Conservation (phyloP, 768 basidiomycete genomes). For the Cyclocybe cylindracea region DNA sequence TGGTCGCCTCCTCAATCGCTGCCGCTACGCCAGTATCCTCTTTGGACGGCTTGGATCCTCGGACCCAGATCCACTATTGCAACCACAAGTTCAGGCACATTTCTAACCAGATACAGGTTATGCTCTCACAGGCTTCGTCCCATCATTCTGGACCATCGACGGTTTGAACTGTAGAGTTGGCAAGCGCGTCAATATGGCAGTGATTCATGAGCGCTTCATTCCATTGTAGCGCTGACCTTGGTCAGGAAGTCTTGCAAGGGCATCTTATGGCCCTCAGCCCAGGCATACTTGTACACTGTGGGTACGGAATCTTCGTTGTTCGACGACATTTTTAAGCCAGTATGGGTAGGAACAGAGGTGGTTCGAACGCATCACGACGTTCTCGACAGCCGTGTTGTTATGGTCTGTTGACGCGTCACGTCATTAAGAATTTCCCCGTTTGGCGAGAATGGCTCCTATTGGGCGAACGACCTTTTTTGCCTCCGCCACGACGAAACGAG, state of each 20-base stretch:
- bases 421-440: background rate
- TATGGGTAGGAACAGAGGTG: background rate
- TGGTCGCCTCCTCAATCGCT: slow-evolving; percentile 48
- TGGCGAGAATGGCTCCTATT: background rate
- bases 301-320: slow-evolving; percentile 42
- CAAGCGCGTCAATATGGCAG: background rate
- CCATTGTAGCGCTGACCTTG: slow-evolving; percentile 40
- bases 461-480: too few relatives aligned
- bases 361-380: slow-evolving; percentile 17
- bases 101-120: background rate
- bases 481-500: too few relatives aligned
- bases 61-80: slow-evolving; percentile 70
- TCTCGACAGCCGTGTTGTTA: slow-evolving; percentile 21
- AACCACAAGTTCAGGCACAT: background rate
- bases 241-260: slow-evolving; percentile 53
- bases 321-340: slow-evolving; percentile 6
- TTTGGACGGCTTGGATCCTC: slow-evolving; percentile 22
- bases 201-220: background rate
- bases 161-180: slow-evolving; percentile 56
- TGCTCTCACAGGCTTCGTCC: slow-evolving; percentile 66
- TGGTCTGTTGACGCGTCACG: slow-evolving; percentile 21
- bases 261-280: slow-evolving; percentile 43
- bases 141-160: slow-evolving; percentile 78
- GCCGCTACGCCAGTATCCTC: slow-evolving; percentile 21
- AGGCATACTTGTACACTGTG: slow-evolving; percentile 49